Evolutionary conservation across 2,329 filamentous ascomycete species (phyloP).

Genomic region (Cadophora sp.): DNA sequence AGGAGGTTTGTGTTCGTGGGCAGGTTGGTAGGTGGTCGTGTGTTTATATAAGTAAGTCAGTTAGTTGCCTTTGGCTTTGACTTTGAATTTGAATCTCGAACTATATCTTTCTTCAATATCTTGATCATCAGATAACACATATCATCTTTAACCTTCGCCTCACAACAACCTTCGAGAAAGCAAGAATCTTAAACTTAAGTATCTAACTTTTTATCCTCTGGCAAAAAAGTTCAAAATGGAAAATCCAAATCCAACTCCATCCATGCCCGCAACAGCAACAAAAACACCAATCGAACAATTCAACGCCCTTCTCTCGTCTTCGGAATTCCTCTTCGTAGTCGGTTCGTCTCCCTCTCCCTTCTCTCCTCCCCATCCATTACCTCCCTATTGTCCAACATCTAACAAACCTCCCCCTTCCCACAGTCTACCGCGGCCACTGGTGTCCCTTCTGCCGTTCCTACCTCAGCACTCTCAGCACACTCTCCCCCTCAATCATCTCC

Average conservation of each 20-base stretch:
- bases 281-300: constrained; percentile 67
- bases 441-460: constrained; percentile 29
- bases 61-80: too few relatives aligned
- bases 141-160: too few relatives aligned
- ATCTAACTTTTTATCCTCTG: too few relatives aligned
- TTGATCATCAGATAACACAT: too few relatives aligned
- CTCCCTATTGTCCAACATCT: not conserved
- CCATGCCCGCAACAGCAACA: not conserved
- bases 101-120: too few relatives aligned
- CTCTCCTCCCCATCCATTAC: not conserved
- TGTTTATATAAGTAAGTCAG: too few relatives aligned
- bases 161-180: too few relatives aligned
- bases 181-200: too few relatives aligned
- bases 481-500: constrained; percentile 22
- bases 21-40: too few relatives aligned
- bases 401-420: not conserved
- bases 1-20: too few relatives aligned
- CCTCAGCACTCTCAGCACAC: constrained; percentile 18
- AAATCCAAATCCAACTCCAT: not conserved
- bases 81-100: too few relatives aligned
- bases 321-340: constrained; percentile 27
- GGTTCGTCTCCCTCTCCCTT: constrained; percentile 12
- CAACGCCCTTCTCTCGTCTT: constrained; percentile 69
- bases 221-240: not conserved
- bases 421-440: constrained; percentile 31